Evolutionary conservation across 2,329 filamentous ascomycete genomes (phyloP), one percentile per base, ranked within the genome.

Genomic region (Fusarium sororula): DNA sequence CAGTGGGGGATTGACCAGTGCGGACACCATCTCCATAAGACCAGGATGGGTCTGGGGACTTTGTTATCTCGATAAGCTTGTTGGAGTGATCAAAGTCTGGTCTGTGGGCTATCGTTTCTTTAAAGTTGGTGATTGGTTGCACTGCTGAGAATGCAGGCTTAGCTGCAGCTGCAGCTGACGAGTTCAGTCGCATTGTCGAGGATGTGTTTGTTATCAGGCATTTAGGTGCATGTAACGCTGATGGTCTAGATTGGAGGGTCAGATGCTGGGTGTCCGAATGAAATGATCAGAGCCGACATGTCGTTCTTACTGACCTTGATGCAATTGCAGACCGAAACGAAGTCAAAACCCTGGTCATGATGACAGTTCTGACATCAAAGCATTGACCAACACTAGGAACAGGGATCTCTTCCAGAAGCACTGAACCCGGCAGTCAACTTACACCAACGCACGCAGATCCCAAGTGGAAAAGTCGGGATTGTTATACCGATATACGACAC

Each of bases 31-130:
- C 69, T 13, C 82, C 88, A n/a, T 83, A 82, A 35, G 83, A 85
- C 88, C 88, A 90, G 26, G 79, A 70, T 5, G 88, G 85, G n/a
- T 86, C 82, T 22, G 79, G 79, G 2, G 78, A 78, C 32, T 80
- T 80, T 3, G 79, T 80, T 26, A 80, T 63, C 24, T 70, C 59
- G 8, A 80, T 78, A 15, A 73, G 62, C 4, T 56, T 55, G n/a
- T 58, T 63, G 1, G 68, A 72, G 20, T 75, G 72, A 32, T 80
- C 78, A 56, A 80, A 80, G 9, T 73, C 69, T 1, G 76, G 77
- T 1, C 79, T 70, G 35, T 55, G 61, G 41, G 78, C 71, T 53
- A 74, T 66, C 13, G n/a, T 77, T 15, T 79, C 56, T 15, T 75
- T 55, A 24, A 80, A 80, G 44, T 77, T 67, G 37, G 42, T 53